Evolutionary conservation across 1,284 basidiomycete species (phyloP).

Genomic region (Puccinia novopanici): DNA sequence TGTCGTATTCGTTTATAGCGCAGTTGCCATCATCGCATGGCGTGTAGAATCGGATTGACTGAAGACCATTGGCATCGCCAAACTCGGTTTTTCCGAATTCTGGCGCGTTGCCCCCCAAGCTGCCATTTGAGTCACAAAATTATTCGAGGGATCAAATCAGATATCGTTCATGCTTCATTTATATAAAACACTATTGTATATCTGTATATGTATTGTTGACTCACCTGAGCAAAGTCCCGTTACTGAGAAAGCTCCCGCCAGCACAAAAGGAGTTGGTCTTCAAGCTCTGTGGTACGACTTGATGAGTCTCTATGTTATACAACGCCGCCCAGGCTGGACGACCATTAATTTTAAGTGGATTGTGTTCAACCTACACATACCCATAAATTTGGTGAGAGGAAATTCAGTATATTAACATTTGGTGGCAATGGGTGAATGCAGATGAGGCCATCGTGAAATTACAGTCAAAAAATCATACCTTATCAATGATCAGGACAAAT

Average conservation of each 20-base stretch:
- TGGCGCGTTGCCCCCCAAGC: neutral
- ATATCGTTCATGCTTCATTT: neutral
- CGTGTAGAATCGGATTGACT: conserved; percentile 71
- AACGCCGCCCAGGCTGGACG: conserved; percentile 35
- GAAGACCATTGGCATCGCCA: conserved; percentile 73
- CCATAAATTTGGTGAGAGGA: neutral
- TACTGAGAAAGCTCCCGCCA: conserved; percentile 34
- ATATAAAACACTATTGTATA: too few species aligned
- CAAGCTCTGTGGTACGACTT: conserved; percentile 9
- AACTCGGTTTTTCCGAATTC: conserved; percentile 64
- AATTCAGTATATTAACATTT: neutral
- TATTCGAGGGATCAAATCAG: neutral
- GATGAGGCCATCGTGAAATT: neutral
- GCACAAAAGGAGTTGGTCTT: conserved; percentile 44
- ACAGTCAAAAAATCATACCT: neutral
- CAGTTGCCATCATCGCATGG: conserved; percentile 68
- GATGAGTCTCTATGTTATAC: conserved; percentile 37
- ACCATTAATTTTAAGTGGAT: conserved; percentile 29
- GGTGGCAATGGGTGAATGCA: neutral
- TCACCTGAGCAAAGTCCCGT: conserved; percentile 45
- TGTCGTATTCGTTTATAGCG: conserved; percentile 67
- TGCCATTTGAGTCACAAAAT: neutral
- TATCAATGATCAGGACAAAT: conserved; percentile 36
- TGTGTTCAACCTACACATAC: conserved; percentile 27
- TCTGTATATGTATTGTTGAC: neutral